These are phyloP conservation scores for Fusarium musae DNA, from an alignment of 2,329 filamentous ascomycete genomes.

Conservation along the genomic window DNA sequence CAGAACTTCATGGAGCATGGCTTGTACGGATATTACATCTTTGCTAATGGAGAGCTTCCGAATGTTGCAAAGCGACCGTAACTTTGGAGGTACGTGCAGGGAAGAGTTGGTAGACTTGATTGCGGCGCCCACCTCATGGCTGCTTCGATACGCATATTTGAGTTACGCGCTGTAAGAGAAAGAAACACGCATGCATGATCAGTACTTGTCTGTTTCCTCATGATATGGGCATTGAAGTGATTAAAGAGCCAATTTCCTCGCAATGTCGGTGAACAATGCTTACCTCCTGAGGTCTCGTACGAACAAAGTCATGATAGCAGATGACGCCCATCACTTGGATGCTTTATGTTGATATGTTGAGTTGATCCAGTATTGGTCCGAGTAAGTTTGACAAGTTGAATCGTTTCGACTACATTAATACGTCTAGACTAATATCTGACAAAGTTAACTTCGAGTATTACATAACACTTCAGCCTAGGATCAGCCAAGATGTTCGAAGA, in stretches of 20 bases:
- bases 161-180: constrained; percentile 41
- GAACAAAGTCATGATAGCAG: neutral
- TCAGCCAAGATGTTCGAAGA: neutral
- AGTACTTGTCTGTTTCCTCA: neutral
- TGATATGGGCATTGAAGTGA: neutral
- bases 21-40: constrained; percentile 35
- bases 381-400: neutral
- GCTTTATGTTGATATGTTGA: neutral
- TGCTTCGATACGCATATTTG: constrained; percentile 46
- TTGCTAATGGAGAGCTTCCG: constrained; percentile 35
- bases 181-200: constrained; percentile 40
- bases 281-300: too few species aligned
- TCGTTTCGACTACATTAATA: neutral
- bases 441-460: neutral
- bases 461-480: neutral
- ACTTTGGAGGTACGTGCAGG: constrained; percentile 20
- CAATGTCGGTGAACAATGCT: neutral
- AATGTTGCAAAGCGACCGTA: constrained; percentile 22
- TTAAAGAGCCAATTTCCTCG: neutral
- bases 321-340: neutral
- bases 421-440: neutral
- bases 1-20: constrained; percentile 31
- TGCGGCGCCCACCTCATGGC: constrained; percentile 33
- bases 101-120: constrained; percentile 25
- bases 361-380: neutral